Evolutionary conservation across 495 filamentous ascomycete genomes (phyloP).

Genomic region (Tuber aestivum): DNA sequence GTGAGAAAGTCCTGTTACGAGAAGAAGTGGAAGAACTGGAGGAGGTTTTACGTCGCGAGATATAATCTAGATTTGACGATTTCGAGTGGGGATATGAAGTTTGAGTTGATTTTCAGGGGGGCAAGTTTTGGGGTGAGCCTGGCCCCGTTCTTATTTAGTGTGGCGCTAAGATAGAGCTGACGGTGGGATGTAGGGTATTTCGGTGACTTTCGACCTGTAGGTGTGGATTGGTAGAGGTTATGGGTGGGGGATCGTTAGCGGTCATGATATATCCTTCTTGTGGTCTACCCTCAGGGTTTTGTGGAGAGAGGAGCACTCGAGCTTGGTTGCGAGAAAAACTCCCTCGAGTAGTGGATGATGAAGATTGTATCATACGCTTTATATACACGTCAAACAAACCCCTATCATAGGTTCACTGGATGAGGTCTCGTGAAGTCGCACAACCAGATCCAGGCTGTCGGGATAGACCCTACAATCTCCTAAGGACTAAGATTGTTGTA

Average conservation of each 20-base stretch:
- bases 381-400: not conserved
- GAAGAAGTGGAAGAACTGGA: constrained; percentile 16
- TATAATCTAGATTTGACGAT: constrained; percentile 13
- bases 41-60: constrained; percentile 12
- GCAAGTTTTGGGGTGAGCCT: constrained; percentile 7
- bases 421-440: not conserved
- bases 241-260: not conserved
- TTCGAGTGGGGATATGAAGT: constrained; percentile 13
- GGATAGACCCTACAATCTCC: not conserved
- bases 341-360: not conserved
- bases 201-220: not conserved
- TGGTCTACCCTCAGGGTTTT: not conserved
- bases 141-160: not conserved
- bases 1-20: constrained; percentile 14
- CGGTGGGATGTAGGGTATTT: not conserved
- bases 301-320: not conserved
- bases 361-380: not conserved
- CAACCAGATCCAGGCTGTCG: not conserved
- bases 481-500: not conserved
- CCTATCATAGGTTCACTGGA: not conserved
- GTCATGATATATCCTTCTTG: not conserved
- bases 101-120: constrained; percentile 13
- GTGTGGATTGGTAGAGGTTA: not conserved
- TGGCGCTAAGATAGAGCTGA: not conserved
- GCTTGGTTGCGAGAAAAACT: not conserved